A percentile compares a stretch with the other conserved stretches of the same genome.
Conservation (phyloP, 1,284 basidiomycete species). For the Puccinia novopanici region DNA sequence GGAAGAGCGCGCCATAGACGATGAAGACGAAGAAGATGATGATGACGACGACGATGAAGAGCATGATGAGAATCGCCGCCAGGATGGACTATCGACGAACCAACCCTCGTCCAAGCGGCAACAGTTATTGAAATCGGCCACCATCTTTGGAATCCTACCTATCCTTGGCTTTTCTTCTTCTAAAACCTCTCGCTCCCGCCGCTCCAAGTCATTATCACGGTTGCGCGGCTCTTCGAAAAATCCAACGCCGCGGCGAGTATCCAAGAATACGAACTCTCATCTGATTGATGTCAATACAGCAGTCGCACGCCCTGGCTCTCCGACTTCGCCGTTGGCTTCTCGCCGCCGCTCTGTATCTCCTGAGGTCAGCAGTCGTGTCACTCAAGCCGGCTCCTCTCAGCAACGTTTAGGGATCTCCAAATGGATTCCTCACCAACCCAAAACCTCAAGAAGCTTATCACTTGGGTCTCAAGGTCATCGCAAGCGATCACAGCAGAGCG, state of each 20-base stretch:
- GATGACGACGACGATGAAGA: conserved; percentile 50
- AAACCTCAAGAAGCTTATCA: conserved; percentile 24
- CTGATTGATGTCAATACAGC: conserved; percentile 18
- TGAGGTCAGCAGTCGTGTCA: not conserved
- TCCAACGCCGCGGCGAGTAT: not conserved
- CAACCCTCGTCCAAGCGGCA: conserved; percentile 11
- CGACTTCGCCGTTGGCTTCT: conserved; percentile 7
- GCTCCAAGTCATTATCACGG: conserved; percentile 6
- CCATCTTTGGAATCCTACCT: conserved; percentile 26
- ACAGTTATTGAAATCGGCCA: conserved; percentile 21
- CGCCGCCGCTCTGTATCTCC: not conserved
- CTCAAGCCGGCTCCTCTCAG: not conserved
- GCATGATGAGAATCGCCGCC: not conserved
- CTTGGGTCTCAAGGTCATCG: conserved; percentile 1
- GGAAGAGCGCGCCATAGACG: too few species aligned
- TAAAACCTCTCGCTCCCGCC: not conserved
- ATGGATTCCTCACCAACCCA: not conserved
- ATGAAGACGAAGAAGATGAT: conserved; percentile 53
- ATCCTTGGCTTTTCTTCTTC: conserved; percentile 32
- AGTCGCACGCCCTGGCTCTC: not conserved
- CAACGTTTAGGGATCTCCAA: conserved; percentile 2
- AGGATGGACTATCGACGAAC: conserved; percentile 2
- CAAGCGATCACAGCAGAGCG: not conserved
- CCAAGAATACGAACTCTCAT: not conserved
- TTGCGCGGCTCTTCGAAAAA: not conserved